Evolutionary conservation across 768 basidiomycete species (phyloP), one percentile per base, ranked within the genome.

Genomic region (Agaricus bisporus): DNA sequence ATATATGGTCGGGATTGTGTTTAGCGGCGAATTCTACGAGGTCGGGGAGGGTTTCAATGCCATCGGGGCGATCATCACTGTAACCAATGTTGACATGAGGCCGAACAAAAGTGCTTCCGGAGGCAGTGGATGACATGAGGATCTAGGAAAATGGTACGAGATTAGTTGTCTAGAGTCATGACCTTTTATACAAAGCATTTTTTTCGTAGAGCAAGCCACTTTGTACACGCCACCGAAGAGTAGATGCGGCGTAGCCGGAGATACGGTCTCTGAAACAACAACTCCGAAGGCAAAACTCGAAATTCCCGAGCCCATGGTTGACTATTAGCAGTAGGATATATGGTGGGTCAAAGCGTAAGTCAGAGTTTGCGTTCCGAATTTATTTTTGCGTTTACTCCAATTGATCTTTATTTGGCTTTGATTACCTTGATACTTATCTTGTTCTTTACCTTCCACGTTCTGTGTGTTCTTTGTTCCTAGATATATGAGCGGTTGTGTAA

Each of bases 1-100:
- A 73, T 25, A 68, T 61, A 28, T 70, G 68, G 50, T 69, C 58
- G 14, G 67, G 64, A 44, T 73, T 73, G 48, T 69, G 59, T 25
- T 49, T 50, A 3, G 72, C 67, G 41, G 61, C 62, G 61, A 73
- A 73, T 25, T 68, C 65, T 20, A 74, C 66, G 41, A 73, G 65
- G 41, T 72, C 68, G 14, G 70, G 69, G 22, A 74, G 64, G 4
- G 71, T 64, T 9, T 63, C 62, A 44, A 73, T 61, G 14, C 66
- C 69, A n/a, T 60, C 57, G 2, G 58, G 50, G 12, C 50, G 56
- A 58, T 67, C 66, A 18, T 58, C 51, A 4, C 56, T 63, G 51
- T 68, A 69, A 25, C 67, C 65, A 28, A 70, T 60, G 57, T 69
- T 72, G 52, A 74, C 60, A 42, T 64, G 64, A 35, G 73, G 68